These are phyloP conservation scores for Coemansia sp. DNA, from an alignment of 371 early-diverging fungal species.

Conservation along the genomic window DNA sequence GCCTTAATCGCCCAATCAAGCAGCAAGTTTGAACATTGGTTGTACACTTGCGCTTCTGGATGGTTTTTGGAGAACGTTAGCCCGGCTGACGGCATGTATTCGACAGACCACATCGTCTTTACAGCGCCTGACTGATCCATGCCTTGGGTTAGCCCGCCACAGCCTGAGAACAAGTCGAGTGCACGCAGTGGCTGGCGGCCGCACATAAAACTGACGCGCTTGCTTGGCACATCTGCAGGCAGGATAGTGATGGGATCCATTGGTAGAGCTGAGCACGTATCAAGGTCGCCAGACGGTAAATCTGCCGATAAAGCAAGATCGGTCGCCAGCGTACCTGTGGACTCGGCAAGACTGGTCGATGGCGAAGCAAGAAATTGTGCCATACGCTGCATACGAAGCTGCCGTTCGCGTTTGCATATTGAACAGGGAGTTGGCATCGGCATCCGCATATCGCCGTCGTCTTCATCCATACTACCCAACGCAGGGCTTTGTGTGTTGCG, in stretches of 20 bases:
- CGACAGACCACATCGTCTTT: constrained; percentile 60
- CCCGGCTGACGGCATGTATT: constrained; percentile 58
- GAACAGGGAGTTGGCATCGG: constrained; percentile 34
- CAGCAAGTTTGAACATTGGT: constrained; percentile 60
- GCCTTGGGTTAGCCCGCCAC: constrained; percentile 64
- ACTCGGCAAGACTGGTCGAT: not conserved
- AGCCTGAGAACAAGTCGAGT: constrained; percentile 65
- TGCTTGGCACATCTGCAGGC: not conserved
- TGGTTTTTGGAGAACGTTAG: constrained; percentile 61
- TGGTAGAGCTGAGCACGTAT: not conserved
- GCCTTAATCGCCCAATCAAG: constrained; percentile 57
- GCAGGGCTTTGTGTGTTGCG: not conserved
- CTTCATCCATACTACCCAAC: not conserved
- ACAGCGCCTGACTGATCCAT: constrained; percentile 57
- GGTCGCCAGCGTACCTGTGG: not conserved
- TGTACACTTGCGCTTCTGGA: constrained; percentile 56
- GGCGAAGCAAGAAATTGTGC: constrained; percentile 17
- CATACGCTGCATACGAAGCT: constrained; percentile 10
- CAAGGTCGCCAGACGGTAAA: not conserved
- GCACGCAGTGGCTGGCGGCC: constrained; percentile 51
- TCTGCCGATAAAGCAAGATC: not conserved
- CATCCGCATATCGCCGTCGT: constrained; percentile 20
- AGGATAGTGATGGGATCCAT: not conserved
- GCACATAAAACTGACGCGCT: constrained; percentile 20
- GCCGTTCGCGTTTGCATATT: constrained; percentile 40